Evolutionary conservation across 805 yeast genomes (phyloP).

Genomic region (Wickerhamiella siamensis): DNA sequence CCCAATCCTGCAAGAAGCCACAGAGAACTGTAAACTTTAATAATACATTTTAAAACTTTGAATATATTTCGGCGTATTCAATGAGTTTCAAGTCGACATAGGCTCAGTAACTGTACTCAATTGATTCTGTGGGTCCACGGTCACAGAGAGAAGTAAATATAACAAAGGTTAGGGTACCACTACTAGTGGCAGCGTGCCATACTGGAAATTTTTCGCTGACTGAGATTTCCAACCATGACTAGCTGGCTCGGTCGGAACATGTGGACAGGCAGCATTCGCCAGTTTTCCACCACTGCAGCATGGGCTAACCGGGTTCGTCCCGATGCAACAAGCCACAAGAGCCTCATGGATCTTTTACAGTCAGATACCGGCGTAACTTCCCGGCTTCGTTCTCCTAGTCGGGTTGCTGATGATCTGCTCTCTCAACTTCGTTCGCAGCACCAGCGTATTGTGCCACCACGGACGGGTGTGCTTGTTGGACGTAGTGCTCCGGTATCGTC

Average conservation of each 20-base stretch:
- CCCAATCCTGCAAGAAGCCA: no score
- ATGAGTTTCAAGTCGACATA: no score
- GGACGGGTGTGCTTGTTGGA: constrained; percentile 25
- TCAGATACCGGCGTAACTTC: not conserved
- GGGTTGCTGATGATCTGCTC: not conserved
- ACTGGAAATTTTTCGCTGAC: not conserved
- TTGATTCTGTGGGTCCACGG: no score
- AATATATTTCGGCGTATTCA: no score
- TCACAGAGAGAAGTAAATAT: no score
- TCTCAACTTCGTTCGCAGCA: not conserved
- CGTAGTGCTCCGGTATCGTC: constrained; percentile 19
- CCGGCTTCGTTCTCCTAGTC: not conserved
- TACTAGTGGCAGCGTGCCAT: no score
- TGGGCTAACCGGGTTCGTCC: not conserved
- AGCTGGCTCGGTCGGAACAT: not conserved
- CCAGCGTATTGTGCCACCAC: constrained; percentile 14
- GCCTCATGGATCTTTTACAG: not conserved
- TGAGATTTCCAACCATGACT: not conserved
- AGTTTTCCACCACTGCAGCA: not conserved
- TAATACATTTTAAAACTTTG: no score
- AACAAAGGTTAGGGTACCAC: no score
- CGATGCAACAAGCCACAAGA: not conserved
- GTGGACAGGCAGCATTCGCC: not conserved
- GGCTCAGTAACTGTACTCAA: no score
- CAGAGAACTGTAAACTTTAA: no score